These are phyloP conservation scores for Curvularia hawaiiensis DNA, from an alignment of 2,329 filamentous ascomycete species.

Conservation along the genomic window DNA sequence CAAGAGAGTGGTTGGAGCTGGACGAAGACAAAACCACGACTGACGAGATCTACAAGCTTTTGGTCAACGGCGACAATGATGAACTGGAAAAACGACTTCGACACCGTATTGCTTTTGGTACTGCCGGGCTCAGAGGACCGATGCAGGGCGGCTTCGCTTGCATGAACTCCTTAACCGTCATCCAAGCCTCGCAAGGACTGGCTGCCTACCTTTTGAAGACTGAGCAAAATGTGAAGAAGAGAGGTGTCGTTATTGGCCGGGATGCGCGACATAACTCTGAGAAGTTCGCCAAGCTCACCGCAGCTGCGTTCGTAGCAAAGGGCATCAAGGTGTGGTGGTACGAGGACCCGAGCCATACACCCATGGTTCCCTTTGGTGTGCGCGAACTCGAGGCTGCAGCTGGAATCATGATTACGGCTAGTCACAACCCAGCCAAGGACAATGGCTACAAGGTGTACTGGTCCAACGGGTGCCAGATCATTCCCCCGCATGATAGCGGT, in stretches of 20 bases:
- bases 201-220: conserved; percentile 62
- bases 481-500: conserved; percentile 63
- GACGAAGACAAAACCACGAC: conserved; percentile 61
- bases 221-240: conserved; percentile 48
- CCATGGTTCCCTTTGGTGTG: conserved; percentile 66
- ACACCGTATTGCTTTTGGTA: conserved; percentile 65
- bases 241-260: conserved; percentile 64
- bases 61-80: conserved; percentile 50
- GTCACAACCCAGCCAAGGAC: conserved; percentile 67
- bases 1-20: conserved; percentile 63
- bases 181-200: conserved; percentile 69
- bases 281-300: conserved; percentile 64
- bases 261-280: conserved; percentile 68
- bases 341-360: conserved; percentile 62
- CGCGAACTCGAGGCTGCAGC: conserved; percentile 59
- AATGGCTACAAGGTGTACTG: conserved; percentile 74
- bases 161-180: conserved; percentile 64
- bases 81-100: conserved; percentile 61
- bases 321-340: conserved; percentile 66
- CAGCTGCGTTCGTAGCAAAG: conserved; percentile 63
- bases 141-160: conserved; percentile 70
- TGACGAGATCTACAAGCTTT: conserved; percentile 60
- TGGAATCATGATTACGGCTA: conserved; percentile 70
- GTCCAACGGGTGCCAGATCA: conserved; percentile 69
- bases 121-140: conserved; percentile 65